Conservation (phyloP, 768 basidiomycete species). For the Leccinum variicolor region DNA sequence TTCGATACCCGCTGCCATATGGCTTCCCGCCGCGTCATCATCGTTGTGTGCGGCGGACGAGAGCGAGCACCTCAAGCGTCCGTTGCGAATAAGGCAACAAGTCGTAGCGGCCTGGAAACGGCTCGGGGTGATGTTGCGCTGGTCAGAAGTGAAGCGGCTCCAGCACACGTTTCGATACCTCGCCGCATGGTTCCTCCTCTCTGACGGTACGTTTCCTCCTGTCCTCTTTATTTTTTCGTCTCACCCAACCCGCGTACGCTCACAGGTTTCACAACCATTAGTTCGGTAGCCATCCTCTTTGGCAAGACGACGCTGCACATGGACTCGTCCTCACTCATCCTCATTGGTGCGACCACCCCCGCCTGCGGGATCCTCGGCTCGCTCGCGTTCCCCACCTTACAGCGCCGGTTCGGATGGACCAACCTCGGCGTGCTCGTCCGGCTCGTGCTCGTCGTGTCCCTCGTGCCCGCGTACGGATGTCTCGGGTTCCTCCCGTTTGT, state of each 20-base stretch:
- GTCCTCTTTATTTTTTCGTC: neutral
- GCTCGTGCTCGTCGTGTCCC: slow-evolving; percentile 62
- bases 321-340: slow-evolving; percentile 69
- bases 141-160: slow-evolving; percentile 68
- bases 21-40: slow-evolving; percentile 50
- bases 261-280: slow-evolving; percentile 86
- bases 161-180: slow-evolving; percentile 87
- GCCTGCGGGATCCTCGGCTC: slow-evolving; percentile 79
- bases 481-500: slow-evolving; percentile 68
- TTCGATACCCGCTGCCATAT: slow-evolving; percentile 72
- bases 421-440: slow-evolving; percentile 65
- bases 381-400: slow-evolving; percentile 73
- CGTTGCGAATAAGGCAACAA: slow-evolving; percentile 49
- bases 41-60: slow-evolving; percentile 1
- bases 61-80: slow-evolving; percentile 13
- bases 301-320: slow-evolving; percentile 87
- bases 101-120: slow-evolving; percentile 71
- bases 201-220: slow-evolving; percentile 60
- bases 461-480: slow-evolving; percentile 79
- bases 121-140: slow-evolving; percentile 70
- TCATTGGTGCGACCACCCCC: slow-evolving; percentile 80
- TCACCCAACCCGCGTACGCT: neutral
- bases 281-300: slow-evolving; percentile 88
- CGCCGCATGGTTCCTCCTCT: slow-evolving; percentile 91
- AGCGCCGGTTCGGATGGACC: slow-evolving; percentile 59